Base-by-base conservation (phyloP, 352 stramenopile genomes). In the Globisporangium spinosum region DNA sequence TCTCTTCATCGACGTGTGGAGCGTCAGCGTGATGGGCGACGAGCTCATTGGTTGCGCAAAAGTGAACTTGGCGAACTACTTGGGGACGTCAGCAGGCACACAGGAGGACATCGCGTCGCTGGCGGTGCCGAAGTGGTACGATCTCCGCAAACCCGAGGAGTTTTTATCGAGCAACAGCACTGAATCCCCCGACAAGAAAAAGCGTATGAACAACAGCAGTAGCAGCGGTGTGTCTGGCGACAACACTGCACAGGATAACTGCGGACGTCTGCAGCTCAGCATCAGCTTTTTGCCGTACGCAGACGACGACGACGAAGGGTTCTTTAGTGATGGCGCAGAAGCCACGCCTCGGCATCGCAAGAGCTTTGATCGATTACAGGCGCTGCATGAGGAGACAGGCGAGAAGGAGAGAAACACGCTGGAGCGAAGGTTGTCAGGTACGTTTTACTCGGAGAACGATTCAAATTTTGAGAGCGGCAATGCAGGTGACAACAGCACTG, bases 1-100 rank as follows among this genome's bases (percentile, higher is more conserved):
- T 65, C 70, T 93, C 54, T 95, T 78, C 58, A 67, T 95, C 59
- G 85, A 95, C 35, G 80, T 93, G 12, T 95, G 87, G 87, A 82
- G 78, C 38, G 35, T 90, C 2, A 82, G 80, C 45, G 79, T 93
- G 57, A 87, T 95, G 71, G 83, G 87, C 9, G 87, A 95, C 55
- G 87, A 94, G 67, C 77, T 94, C 32, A 67, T 94, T 17, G 85
- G 85, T 2, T 91, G 81, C 61, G 73, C 78, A 10, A 91, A 91
- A 64, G 72, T 95, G n/a, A 93, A 95, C 57, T 55, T 95, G 55
- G 87, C 87, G 0, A 74, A 86, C 15, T 86, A 89, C 49, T 77
- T 94, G 29, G 80, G 77, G 10, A 77, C 82, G 9, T 89, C 80
- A 0, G 76, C 85, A 2, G 80, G 81, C 1, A 82, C 83, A 0